Base-by-base conservation (phyloP, 371 early-diverging fungal genomes). In the Batkoa obscura region DNA sequence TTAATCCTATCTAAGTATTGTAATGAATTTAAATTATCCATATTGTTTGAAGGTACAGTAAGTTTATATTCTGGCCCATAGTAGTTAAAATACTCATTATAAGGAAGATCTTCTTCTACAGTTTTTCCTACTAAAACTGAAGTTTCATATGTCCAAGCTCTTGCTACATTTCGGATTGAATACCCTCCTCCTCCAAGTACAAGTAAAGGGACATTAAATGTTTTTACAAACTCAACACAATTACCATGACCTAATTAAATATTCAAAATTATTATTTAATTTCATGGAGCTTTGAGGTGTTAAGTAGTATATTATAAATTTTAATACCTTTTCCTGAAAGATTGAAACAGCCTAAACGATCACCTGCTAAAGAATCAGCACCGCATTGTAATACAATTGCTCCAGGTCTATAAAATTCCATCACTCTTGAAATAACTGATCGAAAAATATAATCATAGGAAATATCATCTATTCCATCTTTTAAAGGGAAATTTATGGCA, bases 151-250 rank as follows among this genome's bases (percentile, higher is more conserved):
- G 94, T 85, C 99, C 99, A 99, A 8, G 91, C 84, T 32, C 95
- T 77, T 9, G 94, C 83, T 0, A 99, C 99, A 68, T 99, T 99
- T 57, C 94, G 82, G 67, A 98, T 94, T 0, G 98, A 96, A 64
- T 99, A 99, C 0, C 99, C 99, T 45, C 99, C 99, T 35, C 99
- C 99, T 56, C 99, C 99, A 2, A 99, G 72, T 53, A 97, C 75
- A 59, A 99, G 65, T 62, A 94, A 64, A 8, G 99, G 99, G 55
- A 98, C 70, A 61, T 88, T 84, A 62, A 97, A 87, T 23, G 72
- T 78, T 60, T 92, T 94, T 54, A 98, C 84, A 64, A 85, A 96
- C 51, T 84, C 81, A 10, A 98, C 88, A 58, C 99, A 95, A 47
- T 79, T 77, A 5, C 91, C 94, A 60, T 99, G 80, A 0, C 80